phyloP scores from a whole-genome alignment of 345 rosid genomes.

The Lepidium aucheri region DNA sequence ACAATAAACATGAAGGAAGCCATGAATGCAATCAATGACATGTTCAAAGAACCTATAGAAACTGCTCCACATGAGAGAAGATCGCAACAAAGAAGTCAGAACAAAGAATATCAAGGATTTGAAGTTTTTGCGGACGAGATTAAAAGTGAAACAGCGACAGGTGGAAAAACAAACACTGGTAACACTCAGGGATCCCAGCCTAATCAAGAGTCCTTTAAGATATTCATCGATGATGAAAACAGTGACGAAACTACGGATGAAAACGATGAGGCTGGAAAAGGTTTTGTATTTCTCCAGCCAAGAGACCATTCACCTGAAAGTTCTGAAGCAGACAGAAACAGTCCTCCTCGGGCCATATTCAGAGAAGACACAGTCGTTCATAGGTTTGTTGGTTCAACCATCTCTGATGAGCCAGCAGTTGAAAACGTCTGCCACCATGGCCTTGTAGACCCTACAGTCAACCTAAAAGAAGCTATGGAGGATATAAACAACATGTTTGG shows the following conservation, averaged over 20 bases:
- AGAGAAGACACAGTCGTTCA: slow-evolving; percentile 84
- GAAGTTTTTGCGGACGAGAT: slow-evolving; percentile 50
- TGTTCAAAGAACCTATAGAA: slow-evolving; percentile 85
- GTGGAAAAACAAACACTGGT: slow-evolving; percentile 19
- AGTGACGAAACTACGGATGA: slow-evolving; percentile 28
- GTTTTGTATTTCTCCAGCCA: slow-evolving; percentile 56
- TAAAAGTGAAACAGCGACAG: slow-evolving; percentile 31
- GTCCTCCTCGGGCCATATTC: slow-evolving; percentile 36
- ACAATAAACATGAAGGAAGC: slow-evolving; percentile 87
- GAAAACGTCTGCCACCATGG: slow-evolving; percentile 99
- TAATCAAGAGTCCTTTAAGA: slow-evolving; percentile 41
- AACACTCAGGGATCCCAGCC: slow-evolving; percentile 24
- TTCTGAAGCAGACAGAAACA: slow-evolving; percentile 32
- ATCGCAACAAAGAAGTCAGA: slow-evolving; percentile 28
- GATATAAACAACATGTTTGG: slow-evolving; percentile 96
- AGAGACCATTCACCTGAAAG: slow-evolving; percentile 50
- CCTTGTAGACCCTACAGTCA: slow-evolving; percentile 89
- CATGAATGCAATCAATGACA: slow-evolving; percentile 65
- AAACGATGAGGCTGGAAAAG: slow-evolving; percentile 32
- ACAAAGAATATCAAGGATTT: slow-evolving; percentile 34
- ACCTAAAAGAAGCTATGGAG: slow-evolving; percentile 94
- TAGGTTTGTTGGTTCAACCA: slow-evolving; percentile 81
- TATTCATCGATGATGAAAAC: slow-evolving; percentile 56
- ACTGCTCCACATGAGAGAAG: slow-evolving; percentile 42
- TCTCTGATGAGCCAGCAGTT: slow-evolving; percentile 61